phyloP scores from a whole-genome alignment of 768 basidiomycete species.

The Lepiota brunneoincarnata region DNA sequence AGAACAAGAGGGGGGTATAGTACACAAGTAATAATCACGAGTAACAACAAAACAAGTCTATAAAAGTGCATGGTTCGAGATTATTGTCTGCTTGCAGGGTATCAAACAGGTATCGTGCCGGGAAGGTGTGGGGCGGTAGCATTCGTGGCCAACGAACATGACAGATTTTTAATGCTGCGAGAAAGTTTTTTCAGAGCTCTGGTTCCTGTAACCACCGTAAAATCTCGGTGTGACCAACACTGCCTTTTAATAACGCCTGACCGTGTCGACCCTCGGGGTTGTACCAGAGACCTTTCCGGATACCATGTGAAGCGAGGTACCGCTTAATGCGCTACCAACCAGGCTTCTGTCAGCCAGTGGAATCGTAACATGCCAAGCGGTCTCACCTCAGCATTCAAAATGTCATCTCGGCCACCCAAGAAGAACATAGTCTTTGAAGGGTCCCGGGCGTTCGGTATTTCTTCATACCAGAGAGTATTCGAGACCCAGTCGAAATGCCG shows the following conservation, averaged over 20 bases:
- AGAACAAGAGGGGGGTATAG: not conserved
- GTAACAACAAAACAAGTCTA: not conserved
- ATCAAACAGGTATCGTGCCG: slow-evolving; percentile 2
- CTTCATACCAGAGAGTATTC: slow-evolving; percentile 88
- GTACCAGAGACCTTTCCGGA: slow-evolving; percentile 62
- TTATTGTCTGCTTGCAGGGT: slow-evolving; percentile 3
- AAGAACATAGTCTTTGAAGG: slow-evolving; percentile 66
- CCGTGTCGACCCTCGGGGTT: slow-evolving; percentile 65
- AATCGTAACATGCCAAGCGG: not conserved
- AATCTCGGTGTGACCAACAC: slow-evolving; percentile 53
- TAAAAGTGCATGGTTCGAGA: not conserved
- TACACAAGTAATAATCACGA: not conserved
- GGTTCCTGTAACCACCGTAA: slow-evolving; percentile 55
- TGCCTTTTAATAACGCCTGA: slow-evolving; percentile 50
- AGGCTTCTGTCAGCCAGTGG: not conserved
- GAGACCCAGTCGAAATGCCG: slow-evolving; percentile 84
- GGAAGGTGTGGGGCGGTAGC: not conserved
- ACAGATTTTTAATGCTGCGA: not conserved
- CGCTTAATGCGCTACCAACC: slow-evolving; percentile 57
- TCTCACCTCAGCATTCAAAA: slow-evolving; percentile 69
- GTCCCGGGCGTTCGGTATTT: slow-evolving; percentile 79
- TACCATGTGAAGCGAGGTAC: slow-evolving; percentile 76
- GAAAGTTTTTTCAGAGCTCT: not conserved
- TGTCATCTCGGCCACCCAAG: slow-evolving; percentile 79
- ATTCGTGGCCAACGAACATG: not conserved